Percentiles rank a stretch among this genome's conserved stretches.
Conservation (phyloP, 371 early-diverging fungal genomes). For the Circinella umbellata region DNA sequence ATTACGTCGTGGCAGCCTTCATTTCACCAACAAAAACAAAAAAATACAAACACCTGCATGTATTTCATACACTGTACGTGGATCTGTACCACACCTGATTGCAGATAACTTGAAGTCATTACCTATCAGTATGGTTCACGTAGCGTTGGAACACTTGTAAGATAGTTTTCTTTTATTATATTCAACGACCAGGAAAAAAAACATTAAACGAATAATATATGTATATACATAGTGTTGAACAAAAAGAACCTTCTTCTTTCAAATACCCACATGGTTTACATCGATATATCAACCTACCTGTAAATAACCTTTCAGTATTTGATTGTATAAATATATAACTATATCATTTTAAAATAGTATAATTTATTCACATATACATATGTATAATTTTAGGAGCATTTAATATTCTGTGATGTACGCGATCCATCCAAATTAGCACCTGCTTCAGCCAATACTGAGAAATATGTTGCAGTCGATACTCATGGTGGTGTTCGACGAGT, state of each 20-base stretch:
- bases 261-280: conserved; percentile 60
- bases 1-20: conserved; percentile 40
- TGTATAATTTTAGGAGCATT: conserved; percentile 29
- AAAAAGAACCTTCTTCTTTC: conserved; percentile 50
- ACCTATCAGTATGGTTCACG: conserved; percentile 49
- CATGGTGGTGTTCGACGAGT: conserved; percentile 69
- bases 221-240: conserved; percentile 39
- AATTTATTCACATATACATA: too few species aligned
- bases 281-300: conserved; percentile 59
- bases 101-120: conserved; percentile 63
- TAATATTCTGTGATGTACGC: conserved; percentile 68
- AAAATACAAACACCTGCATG: conserved; percentile 71
- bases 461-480: conserved; percentile 68
- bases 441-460: conserved; percentile 62
- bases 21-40: conserved; percentile 44
- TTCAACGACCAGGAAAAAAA: too few species aligned
- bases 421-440: conserved; percentile 60
- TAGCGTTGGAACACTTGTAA: conserved; percentile 70
- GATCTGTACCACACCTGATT: conserved; percentile 77
- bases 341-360: too few species aligned
- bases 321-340: too few species aligned
- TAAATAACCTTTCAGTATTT: conserved; percentile 10
- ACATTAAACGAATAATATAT: not conserved
- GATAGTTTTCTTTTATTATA: not conserved
- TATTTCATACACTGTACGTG: conserved; percentile 72